Evolutionary conservation across 2,329 filamentous ascomycete genomes (phyloP), one percentile per base, ranked within the genome.

Genomic region (Trichoderma koningiopsis): DNA sequence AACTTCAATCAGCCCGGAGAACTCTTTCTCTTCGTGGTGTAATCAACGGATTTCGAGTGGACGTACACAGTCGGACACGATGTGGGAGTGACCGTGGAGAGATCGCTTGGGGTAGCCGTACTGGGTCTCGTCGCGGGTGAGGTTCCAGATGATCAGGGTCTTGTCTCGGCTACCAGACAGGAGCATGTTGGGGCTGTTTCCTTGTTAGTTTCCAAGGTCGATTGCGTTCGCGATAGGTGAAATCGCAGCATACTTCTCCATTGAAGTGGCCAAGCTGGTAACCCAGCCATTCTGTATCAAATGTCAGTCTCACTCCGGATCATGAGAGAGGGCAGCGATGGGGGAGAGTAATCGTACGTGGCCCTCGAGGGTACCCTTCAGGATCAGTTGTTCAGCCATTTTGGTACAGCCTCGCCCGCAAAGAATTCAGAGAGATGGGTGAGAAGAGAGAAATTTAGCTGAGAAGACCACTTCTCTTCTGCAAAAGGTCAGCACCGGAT

Each of bases 21-120:
- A 35, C 31, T 43, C 8, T 49, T 24, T 24, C 10, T 14, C 33
- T 68, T 22, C 27, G 5, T 40, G 29, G 19, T 8, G n/a, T 43
- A 2, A 43, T 56, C 3, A 60, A 16, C 43, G 19, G 29, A 16
- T n/a, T 49, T 10, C 43, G 57, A 43, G 72, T 70, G 74, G 81
- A 92, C 93, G 79, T 96, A 97, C 96, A 87, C 96, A 98, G 92
- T 99, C 96, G 84, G 96, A 98, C 83, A 99, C 94, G 84, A 99
- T 99, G 91, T 99, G 96, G 75, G 94, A 97, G 90, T 99, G 96
- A 81, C 96, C 96, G 87, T 96, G 91, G 78, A 99, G 94, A 82
- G 93, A 96, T 86, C 96, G 92, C 91, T 99, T 98, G 82, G 96
- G 96, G 89, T 97, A 97, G 79, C 96, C 96, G 89, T 98, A 99